These are phyloP conservation scores for Adansonia madagascariensis DNA, from an alignment of 441 rosid genomes.

Conservation along the genomic window DNA sequence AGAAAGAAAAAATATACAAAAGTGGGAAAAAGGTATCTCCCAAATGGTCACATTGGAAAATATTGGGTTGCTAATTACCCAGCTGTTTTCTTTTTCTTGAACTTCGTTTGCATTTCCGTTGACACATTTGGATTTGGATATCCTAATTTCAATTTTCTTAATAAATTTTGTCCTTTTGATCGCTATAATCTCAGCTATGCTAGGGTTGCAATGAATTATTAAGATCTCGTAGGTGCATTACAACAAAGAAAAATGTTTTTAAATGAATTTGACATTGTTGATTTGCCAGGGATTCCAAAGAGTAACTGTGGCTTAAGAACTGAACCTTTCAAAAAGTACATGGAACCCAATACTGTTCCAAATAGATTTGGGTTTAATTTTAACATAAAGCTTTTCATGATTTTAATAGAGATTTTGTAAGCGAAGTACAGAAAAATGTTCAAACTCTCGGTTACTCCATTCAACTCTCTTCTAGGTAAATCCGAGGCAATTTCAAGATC, in stretches of 20 bases:
- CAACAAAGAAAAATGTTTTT: background rate
- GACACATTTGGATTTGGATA: background rate
- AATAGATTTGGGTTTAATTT: no score
- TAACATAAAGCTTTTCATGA: no score
- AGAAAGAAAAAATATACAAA: constrained; percentile 34
- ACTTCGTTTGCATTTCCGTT: background rate
- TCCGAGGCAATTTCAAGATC: background rate
- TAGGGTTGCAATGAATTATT: background rate
- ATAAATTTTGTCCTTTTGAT: background rate
- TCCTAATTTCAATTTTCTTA: background rate
- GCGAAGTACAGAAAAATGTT: background rate
- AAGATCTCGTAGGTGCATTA: constrained; percentile 9
- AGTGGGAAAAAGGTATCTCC: constrained; percentile 39
- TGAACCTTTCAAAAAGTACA: background rate
- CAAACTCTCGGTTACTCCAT: background rate
- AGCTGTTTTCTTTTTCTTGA: background rate
- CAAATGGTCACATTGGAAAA: constrained; percentile 52
- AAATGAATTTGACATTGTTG: background rate
- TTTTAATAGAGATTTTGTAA: no score
- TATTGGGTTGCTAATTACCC: constrained; percentile 50
- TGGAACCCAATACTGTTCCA: no score
- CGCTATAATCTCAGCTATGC: background rate
- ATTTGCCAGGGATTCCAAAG: background rate
- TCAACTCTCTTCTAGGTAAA: background rate
- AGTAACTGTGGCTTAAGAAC: background rate